phyloP scores from a whole-genome alignment of 164 flowering plant genomes.

The Magnolia changhungtana region DNA sequence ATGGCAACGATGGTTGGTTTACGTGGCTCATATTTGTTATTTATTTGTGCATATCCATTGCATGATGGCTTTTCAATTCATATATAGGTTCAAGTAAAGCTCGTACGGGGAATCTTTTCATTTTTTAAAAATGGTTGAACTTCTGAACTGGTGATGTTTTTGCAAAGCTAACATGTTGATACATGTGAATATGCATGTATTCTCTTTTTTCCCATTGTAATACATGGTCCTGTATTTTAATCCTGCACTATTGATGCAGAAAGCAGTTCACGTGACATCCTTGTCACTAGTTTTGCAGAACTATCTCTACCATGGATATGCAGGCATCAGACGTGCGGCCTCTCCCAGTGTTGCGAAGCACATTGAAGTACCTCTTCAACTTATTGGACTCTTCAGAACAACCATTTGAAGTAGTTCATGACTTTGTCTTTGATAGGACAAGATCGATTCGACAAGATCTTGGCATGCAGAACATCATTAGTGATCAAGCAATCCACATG shows the following conservation, averaged over 20 bases:
- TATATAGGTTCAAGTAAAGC: background rate
- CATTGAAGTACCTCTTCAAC: conserved; percentile 55
- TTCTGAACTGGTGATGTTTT: background rate
- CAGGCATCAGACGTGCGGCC: conserved; percentile 76
- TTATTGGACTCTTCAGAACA: conserved; percentile 49
- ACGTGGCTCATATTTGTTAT: no score
- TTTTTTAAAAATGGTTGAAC: background rate
- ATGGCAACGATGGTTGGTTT: no score
- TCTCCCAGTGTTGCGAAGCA: conserved; percentile 62
- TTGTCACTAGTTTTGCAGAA: conserved; percentile 80
- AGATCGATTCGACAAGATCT: conserved; percentile 93
- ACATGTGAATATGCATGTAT: background rate
- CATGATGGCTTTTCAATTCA: no score
- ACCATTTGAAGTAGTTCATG: conserved; percentile 77
- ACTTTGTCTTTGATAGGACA: conserved; percentile 85
- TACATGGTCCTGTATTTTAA: background rate
- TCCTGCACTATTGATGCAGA: background rate
- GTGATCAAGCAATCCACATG: conserved; percentile 46
- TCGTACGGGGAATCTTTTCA: background rate
- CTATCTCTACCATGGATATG: conserved; percentile 42
- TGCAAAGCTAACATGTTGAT: background rate
- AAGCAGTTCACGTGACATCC: conserved; percentile 13
- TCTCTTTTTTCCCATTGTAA: background rate
- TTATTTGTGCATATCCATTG: no score
- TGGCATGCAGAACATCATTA: conserved; percentile 65